phyloP scores from a whole-genome alignment of 352 stramenopile species.

The Globisporangium uncinulatum region DNA sequence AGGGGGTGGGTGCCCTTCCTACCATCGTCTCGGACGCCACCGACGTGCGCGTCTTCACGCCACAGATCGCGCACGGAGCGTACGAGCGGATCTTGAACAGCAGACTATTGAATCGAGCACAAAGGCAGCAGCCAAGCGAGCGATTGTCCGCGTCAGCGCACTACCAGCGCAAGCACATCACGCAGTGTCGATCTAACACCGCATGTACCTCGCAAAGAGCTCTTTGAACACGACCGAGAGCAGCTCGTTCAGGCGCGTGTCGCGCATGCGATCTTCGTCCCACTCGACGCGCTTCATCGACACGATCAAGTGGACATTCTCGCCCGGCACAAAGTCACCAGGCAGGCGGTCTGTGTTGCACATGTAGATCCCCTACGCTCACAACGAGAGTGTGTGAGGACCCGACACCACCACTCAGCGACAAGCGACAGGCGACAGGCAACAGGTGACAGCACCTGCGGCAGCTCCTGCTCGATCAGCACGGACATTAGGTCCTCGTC shows the following conservation, averaged over 20 bases:
- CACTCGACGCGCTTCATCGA: conserved; percentile 86
- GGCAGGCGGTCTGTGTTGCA: conserved; percentile 80
- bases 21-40: conserved; percentile 84
- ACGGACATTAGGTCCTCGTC: conserved; percentile 91
- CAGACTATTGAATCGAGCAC: conserved; percentile 26
- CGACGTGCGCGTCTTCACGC: conserved; percentile 65
- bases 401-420: not conserved
- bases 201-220: conserved; percentile 68
- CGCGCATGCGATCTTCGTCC: conserved; percentile 84
- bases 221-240: conserved; percentile 84
- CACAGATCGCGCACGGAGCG: conserved; percentile 79
- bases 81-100: conserved; percentile 68
- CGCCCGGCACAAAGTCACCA: conserved; percentile 56
- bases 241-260: conserved; percentile 79
- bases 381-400: not conserved
- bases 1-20: not conserved
- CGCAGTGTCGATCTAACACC: not conserved
- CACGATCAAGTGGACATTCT: conserved; percentile 82
- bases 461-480: conserved; percentile 81
- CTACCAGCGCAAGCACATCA: too few species aligned
- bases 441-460: conserved; percentile 37
- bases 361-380: conserved; percentile 68
- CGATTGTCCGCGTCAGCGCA: not conserved
- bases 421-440: not conserved
- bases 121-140: not conserved